These are phyloP conservation scores for Tulasnella sp. DNA, from an alignment of 768 basidiomycete species.

Conservation along the genomic window DNA sequence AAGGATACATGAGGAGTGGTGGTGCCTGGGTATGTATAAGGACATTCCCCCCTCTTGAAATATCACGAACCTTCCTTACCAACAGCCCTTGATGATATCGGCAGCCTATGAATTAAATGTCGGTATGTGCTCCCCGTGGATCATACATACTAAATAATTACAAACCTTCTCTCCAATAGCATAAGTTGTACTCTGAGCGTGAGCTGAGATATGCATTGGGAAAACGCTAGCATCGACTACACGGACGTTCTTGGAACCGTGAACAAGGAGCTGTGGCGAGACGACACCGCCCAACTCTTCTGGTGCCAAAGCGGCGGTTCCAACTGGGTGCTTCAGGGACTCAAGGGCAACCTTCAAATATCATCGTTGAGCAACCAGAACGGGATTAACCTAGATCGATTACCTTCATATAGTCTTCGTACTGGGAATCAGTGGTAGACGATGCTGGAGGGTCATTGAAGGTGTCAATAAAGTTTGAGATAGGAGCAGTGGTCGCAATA, in stretches of 20 bases:
- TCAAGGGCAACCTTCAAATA: neutral
- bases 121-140: no score
- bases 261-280: slow-evolving; percentile 49
- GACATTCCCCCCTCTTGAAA: neutral
- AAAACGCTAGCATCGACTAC: slow-evolving; percentile 55
- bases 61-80: neutral
- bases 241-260: slow-evolving; percentile 55
- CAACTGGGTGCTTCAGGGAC: slow-evolving; percentile 14
- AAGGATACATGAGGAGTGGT: neutral
- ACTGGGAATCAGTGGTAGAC: slow-evolving; percentile 38
- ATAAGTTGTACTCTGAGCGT: slow-evolving; percentile 30
- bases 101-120: neutral
- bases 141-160: neutral
- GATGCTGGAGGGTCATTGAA: slow-evolving; percentile 28
- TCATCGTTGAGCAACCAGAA: neutral
- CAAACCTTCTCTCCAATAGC: slow-evolving; percentile 27
- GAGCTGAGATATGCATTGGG: slow-evolving; percentile 49
- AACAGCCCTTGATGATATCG: neutral
- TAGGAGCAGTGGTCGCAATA: slow-evolving; percentile 33
- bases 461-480: slow-evolving; percentile 35
- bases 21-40: neutral
- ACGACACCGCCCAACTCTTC: slow-evolving; percentile 58
- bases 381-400: slow-evolving; percentile 30
- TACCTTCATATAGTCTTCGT: slow-evolving; percentile 39
- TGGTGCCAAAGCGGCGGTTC: slow-evolving; percentile 47